These are phyloP conservation scores for Mortierella sp. DNA, from an alignment of 371 early-diverging fungal species.

Conservation along the genomic window DNA sequence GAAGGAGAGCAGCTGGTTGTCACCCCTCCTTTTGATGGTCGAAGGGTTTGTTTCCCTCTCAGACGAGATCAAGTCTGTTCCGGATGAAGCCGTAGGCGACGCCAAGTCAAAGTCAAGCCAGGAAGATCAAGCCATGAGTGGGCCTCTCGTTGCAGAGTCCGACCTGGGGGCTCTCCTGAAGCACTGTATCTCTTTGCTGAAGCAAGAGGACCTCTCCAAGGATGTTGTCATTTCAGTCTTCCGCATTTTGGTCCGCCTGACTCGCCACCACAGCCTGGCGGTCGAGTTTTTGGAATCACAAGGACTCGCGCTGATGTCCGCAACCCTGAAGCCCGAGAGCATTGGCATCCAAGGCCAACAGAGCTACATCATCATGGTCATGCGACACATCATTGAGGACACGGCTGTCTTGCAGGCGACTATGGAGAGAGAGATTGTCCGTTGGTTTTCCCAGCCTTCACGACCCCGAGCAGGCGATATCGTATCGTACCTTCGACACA, in stretches of 20 bases:
- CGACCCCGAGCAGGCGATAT: slow-evolving; percentile 79
- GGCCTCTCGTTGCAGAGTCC: slow-evolving; percentile 34
- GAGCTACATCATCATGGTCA: slow-evolving; percentile 80
- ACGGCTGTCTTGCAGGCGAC: slow-evolving; percentile 69
- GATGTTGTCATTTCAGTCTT: slow-evolving; percentile 77
- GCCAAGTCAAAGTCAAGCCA: slow-evolving; percentile 49
- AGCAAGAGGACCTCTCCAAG: slow-evolving; percentile 62
- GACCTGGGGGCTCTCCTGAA: slow-evolving; percentile 61
- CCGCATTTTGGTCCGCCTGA: slow-evolving; percentile 85
- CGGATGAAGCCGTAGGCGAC: slow-evolving; percentile 50
- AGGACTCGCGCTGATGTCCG: slow-evolving; percentile 75
- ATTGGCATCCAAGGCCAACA: slow-evolving; percentile 80
- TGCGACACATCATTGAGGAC: slow-evolving; percentile 91
- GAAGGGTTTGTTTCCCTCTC: slow-evolving; percentile 75
- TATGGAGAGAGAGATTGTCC: slow-evolving; percentile 83
- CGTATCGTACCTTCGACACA: slow-evolving; percentile 74
- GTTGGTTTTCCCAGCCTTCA: slow-evolving; percentile 74
- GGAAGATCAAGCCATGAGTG: slow-evolving; percentile 47
- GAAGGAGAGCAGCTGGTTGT: slow-evolving; percentile 69
- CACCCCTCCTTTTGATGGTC: slow-evolving; percentile 75
- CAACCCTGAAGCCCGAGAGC: slow-evolving; percentile 61
- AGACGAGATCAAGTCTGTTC: slow-evolving; percentile 70
- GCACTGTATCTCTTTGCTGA: slow-evolving; percentile 63
- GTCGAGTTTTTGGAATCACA: slow-evolving; percentile 76
- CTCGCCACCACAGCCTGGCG: slow-evolving; percentile 77